A percentile compares a stretch with the other conserved stretches of the same genome.
These are phyloP conservation scores for Cladophialophora immunda DNA, from an alignment of 2,329 filamentous ascomycete genomes.

Conservation along the genomic window DNA sequence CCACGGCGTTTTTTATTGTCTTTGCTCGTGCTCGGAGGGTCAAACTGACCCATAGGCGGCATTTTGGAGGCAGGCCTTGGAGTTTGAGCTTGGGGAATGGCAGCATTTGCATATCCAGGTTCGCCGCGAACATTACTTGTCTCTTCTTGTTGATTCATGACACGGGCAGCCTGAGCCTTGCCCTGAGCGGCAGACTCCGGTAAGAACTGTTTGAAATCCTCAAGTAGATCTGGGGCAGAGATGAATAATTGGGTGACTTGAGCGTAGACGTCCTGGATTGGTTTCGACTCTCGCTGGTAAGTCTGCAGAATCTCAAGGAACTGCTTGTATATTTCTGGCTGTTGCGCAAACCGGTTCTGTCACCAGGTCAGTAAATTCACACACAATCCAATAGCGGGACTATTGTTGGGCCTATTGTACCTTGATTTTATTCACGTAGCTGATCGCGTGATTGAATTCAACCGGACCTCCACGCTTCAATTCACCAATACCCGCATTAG, in stretches of 20 bases:
- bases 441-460: slow-evolving; percentile 99
- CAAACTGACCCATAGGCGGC: slow-evolving; percentile 94
- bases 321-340: slow-evolving; percentile 98
- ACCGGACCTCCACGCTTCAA: slow-evolving; percentile 91
- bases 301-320: slow-evolving; percentile 98
- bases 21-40: slow-evolving; percentile 82
- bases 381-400: background rate
- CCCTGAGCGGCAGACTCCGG: slow-evolving; percentile 83
- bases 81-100: slow-evolving; percentile 57
- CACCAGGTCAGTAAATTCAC: slow-evolving; percentile 11
- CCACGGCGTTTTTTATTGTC: slow-evolving; percentile 88
- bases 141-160: slow-evolving; percentile 68
- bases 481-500: slow-evolving; percentile 48
- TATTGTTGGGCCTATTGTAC: slow-evolving; percentile 55
- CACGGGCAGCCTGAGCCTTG: slow-evolving; percentile 67
- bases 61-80: slow-evolving; percentile 70
- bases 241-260: slow-evolving; percentile 96
- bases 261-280: slow-evolving; percentile 96
- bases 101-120: slow-evolving; percentile 53
- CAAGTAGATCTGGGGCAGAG: slow-evolving; percentile 89
- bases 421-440: slow-evolving; percentile 99
- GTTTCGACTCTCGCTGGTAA: slow-evolving; percentile 96
- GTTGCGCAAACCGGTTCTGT: slow-evolving; percentile 94
- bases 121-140: slow-evolving; percentile 70
- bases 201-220: slow-evolving; percentile 98